Conservation (phyloP, 306 rosid genomes). For the Vigna nakashimae region DNA sequence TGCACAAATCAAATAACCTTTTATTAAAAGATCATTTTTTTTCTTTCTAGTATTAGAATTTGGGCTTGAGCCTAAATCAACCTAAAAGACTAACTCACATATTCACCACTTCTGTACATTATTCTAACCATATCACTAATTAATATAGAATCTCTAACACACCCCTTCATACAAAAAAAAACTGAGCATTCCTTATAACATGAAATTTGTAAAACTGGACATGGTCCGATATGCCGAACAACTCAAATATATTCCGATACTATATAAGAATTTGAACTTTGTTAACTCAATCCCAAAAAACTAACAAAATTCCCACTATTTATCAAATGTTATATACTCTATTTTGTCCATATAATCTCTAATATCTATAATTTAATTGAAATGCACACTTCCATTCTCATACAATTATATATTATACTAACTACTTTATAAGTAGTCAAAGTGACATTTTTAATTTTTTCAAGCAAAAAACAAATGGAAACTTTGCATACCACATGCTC, state of each 20-base stretch:
- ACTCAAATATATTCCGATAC: not conserved
- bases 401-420: not conserved
- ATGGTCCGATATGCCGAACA: not conserved
- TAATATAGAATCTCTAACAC: not conserved
- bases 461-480: not conserved
- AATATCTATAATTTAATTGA: not conserved
- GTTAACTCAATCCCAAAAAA: not conserved
- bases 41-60: not conserved
- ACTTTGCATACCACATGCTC: constrained; percentile 1
- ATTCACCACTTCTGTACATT: not conserved
- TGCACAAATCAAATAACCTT: constrained; percentile 7
- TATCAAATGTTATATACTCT: not conserved
- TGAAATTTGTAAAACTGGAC: not conserved
- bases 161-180: not conserved
- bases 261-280: not conserved
- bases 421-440: not conserved
- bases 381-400: not conserved
- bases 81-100: not conserved
- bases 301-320: not conserved
- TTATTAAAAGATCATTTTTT: not conserved
- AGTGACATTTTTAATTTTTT: not conserved
- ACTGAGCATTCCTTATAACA: not conserved
- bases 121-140: not conserved
- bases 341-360: not conserved
- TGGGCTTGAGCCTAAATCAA: not conserved